phyloP scores from a whole-genome alignment of 164 flowering plant species.

The Kalanchoe fedtschenkoi region DNA sequence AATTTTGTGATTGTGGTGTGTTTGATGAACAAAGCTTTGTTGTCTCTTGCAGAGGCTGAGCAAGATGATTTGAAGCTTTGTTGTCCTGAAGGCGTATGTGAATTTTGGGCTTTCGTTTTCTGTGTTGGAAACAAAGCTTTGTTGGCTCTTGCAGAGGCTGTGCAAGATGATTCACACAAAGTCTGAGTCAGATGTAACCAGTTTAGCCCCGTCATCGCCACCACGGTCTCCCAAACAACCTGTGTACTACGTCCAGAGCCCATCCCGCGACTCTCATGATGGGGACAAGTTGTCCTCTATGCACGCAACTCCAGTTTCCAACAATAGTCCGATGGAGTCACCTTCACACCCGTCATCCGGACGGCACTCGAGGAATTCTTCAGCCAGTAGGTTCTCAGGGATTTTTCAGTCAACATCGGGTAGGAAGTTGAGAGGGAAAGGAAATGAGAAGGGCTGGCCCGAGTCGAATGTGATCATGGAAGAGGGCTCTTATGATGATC shows the following conservation, averaged over 20 bases:
- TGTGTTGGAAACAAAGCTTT: too few species aligned
- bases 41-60: too few species aligned
- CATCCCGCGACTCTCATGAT: slow-evolving; percentile 92
- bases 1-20: too few species aligned
- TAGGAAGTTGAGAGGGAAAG: slow-evolving; percentile 45
- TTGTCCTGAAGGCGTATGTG: too few species aligned
- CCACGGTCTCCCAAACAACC: slow-evolving; percentile 77
- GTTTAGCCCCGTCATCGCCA: slow-evolving; percentile 88
- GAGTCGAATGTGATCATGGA: slow-evolving; percentile 80
- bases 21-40: too few species aligned
- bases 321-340: slow-evolving; percentile 80
- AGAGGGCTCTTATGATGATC: slow-evolving; percentile 69
- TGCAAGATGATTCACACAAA: slow-evolving; percentile 55
- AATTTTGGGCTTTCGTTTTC: too few species aligned
- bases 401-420: slow-evolving; percentile 79
- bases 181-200: slow-evolving; percentile 87
- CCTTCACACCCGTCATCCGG: slow-evolving; percentile 91
- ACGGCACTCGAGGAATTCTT: slow-evolving; percentile 83
- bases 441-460: slow-evolving; percentile 97
- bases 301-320: slow-evolving; percentile 77
- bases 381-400: slow-evolving; percentile 86
- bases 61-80: too few species aligned
- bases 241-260: slow-evolving; percentile 86
- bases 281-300: slow-evolving; percentile 86
- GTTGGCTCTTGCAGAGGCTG: background rate